Evolutionary conservation across 2,329 filamentous ascomycete species (phyloP).

Genomic region (Aspergillus fumigatiaffinis): DNA sequence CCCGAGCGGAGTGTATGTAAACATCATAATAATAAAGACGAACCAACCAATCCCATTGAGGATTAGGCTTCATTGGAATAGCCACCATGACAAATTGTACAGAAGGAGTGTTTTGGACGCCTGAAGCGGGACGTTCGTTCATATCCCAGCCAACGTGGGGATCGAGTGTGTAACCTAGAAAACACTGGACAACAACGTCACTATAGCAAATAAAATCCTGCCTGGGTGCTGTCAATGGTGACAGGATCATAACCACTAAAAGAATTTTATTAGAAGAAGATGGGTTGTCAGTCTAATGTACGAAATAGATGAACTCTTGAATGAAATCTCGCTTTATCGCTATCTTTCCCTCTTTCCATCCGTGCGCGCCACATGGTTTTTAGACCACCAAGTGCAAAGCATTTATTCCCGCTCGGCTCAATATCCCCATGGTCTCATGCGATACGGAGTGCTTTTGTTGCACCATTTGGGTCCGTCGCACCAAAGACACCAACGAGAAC

Average conservation of each 20-base stretch:
- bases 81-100: background rate
- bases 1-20: background rate
- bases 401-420: background rate
- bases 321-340: background rate
- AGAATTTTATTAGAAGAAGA: background rate
- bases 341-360: background rate
- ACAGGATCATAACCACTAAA: background rate
- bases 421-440: background rate
- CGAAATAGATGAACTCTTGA: background rate
- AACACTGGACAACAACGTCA: background rate
- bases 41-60: background rate
- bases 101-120: background rate
- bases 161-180: background rate
- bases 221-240: background rate
- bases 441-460: too few species aligned
- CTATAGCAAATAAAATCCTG: background rate
- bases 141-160: background rate
- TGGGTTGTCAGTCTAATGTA: background rate
- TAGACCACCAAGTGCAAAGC: background rate
- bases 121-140: too few species aligned
- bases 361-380: background rate
- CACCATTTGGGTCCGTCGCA: background rate
- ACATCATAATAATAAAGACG: background rate
- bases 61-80: too few species aligned
- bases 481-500: background rate